Evolutionary conservation across 768 basidiomycete genomes (phyloP).

Genomic region (Pluteus cervinus): DNA sequence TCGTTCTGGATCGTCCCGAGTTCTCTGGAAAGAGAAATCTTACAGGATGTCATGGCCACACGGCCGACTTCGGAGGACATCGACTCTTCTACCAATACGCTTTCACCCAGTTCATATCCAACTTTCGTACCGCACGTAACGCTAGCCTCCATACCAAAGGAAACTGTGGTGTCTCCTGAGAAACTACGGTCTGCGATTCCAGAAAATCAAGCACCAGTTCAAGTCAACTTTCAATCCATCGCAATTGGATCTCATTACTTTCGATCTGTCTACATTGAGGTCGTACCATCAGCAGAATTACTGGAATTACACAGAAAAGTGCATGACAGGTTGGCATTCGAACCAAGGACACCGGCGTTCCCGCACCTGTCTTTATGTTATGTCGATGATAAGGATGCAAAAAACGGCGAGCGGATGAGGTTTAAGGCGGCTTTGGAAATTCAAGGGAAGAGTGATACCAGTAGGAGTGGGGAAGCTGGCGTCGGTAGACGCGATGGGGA

Average conservation of each 20-base stretch:
- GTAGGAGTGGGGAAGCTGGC: slow-evolving; percentile 21
- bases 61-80: too few relatives aligned
- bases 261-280: slow-evolving; percentile 59
- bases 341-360: slow-evolving; percentile 48
- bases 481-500: slow-evolving; percentile 22
- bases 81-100: too few relatives aligned
- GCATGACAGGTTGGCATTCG: slow-evolving; percentile 27
- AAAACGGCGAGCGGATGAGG: slow-evolving; percentile 39
- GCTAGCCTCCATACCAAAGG: slow-evolving; percentile 39
- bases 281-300: slow-evolving; percentile 41
- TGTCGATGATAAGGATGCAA: slow-evolving; percentile 59
- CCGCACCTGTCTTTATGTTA: slow-evolving; percentile 76
- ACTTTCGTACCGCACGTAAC: slow-evolving; percentile 68
- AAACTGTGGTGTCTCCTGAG: slow-evolving; percentile 18
- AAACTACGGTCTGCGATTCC: slow-evolving; percentile 36
- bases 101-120: slow-evolving; percentile 50
- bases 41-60: slow-evolving; percentile 42
- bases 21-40: slow-evolving; percentile 30
- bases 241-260: slow-evolving; percentile 59
- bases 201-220: slow-evolving; percentile 23
- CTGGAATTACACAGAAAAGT: slow-evolving; percentile 42
- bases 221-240: slow-evolving; percentile 45
- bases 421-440: slow-evolving; percentile 38
- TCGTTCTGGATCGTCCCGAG: slow-evolving; percentile 70
- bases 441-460: slow-evolving; percentile 23